Evolutionary conservation across 495 filamentous ascomycete genomes (phyloP).

Genomic region (Hypoxylon fuscum): DNA sequence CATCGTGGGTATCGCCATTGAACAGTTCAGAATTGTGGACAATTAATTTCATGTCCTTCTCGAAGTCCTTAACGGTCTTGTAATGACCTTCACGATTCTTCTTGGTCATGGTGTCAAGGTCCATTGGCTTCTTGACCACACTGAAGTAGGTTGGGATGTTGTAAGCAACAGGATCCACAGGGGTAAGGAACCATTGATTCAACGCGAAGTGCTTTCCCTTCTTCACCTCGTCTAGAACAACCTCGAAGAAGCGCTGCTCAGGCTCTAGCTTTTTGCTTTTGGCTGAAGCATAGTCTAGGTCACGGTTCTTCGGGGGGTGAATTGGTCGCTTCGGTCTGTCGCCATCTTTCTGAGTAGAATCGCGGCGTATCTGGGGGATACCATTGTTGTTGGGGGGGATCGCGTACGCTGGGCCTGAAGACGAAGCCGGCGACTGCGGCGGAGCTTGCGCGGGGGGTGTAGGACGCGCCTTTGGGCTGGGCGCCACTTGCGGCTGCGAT

Average conservation of each 20-base stretch:
- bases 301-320: conserved; percentile 85
- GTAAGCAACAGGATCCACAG: conserved; percentile 92
- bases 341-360: conserved; percentile 77
- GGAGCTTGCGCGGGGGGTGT: conserved; percentile 40
- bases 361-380: conserved; percentile 90
- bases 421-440: conserved; percentile 36
- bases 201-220: conserved; percentile 73
- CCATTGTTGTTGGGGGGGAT: conserved; percentile 73
- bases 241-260: conserved; percentile 89
- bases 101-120: conserved; percentile 76
- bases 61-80: conserved; percentile 82
- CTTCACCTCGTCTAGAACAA: conserved; percentile 78
- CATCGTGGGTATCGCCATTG: conserved; percentile 81
- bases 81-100: conserved; percentile 87
- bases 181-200: conserved; percentile 75
- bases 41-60: conserved; percentile 81
- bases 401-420: conserved; percentile 74
- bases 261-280: conserved; percentile 88
- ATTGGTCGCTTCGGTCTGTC: conserved; percentile 92
- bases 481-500: conserved; percentile 40
- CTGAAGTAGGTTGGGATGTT: conserved; percentile 95
- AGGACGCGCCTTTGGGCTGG: conserved; percentile 51
- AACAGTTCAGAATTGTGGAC: conserved; percentile 91
- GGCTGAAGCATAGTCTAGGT: conserved; percentile 83
- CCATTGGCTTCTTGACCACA: conserved; percentile 96